phyloP scores from a whole-genome alignment of 2,329 filamentous ascomycete species.

The Fusarium phyllophilum region DNA sequence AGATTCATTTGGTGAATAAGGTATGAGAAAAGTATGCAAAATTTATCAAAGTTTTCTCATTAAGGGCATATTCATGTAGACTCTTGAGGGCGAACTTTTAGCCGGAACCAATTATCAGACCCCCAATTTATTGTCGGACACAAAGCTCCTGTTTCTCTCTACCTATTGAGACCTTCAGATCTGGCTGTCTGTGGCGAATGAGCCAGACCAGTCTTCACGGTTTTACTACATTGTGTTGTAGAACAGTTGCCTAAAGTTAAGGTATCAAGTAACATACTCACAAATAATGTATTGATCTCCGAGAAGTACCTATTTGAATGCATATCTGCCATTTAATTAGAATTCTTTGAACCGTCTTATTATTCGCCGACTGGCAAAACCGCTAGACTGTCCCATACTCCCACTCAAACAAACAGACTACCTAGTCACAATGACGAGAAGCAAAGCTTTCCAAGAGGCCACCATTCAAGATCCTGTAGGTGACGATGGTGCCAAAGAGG shows the following conservation, averaged over 20 bases:
- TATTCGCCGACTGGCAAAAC: not conserved
- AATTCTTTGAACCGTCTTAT: not conserved
- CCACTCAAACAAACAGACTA: not conserved
- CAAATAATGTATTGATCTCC: not conserved
- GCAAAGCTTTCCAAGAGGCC: not conserved
- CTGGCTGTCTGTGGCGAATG: slow-evolving; percentile 25
- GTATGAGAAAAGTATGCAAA: not conserved
- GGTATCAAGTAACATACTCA: not conserved
- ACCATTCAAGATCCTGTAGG: not conserved
- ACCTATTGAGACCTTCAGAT: not conserved
- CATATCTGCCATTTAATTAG: not conserved
- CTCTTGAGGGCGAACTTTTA: not conserved
- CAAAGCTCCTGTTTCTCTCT: slow-evolving; percentile 5
- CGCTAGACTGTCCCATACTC: not conserved
- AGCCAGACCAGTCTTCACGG: slow-evolving; percentile 3
- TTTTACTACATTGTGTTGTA: not conserved
- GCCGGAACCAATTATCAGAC: not conserved
- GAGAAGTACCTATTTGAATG: not conserved
- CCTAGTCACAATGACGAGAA: slow-evolving; percentile 13
- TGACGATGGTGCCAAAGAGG: not conserved
- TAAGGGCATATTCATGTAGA: not conserved
- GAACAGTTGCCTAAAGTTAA: not conserved
- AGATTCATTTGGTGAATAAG: not conserved
- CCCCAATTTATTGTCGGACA: not conserved
- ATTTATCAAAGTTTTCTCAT: not conserved